Base-by-base conservation (phyloP, 192 early-diverging fungal species). In the Chytriomyces sp. region DNA sequence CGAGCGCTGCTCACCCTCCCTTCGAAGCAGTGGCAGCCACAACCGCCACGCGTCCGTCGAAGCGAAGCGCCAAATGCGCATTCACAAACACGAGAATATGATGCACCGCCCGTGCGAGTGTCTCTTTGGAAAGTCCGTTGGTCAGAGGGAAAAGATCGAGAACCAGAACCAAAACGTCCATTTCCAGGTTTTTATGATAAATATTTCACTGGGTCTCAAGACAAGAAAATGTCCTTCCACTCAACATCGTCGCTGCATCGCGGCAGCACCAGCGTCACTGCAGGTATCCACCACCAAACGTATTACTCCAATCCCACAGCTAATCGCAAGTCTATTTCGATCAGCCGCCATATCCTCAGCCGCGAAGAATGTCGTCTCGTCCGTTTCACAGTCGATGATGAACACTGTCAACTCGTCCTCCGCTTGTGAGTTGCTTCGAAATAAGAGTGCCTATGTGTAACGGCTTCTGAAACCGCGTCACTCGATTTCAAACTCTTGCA, bases 31-130 rank as follows among this genome's bases (percentile, higher is more conserved):
- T 44, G 10, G 63, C 61, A 35, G 73, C 73, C 16, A 98, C 89
- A 1, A 96, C 91, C 0, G 91, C 94, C n/a, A 98, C 83, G 66
- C 88, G 84, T 77, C 96, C 97, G 69, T 97, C 93, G 60, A 94
- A 91, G 48, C 93, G 92, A 23, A 95, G 87, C 13, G 94, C 93
- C 70, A 98, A 81, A 81, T 96, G 95, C 7, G 96, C 97, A 81
- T 98, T 97, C 64, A 98, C 88, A 67, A 97, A 96, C 7, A 94
- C 86, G 28, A 96, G 73, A 20, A 49, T 75, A 13, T 57, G 53
- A 5, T 57, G 16, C 13, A 57, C 53, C 20, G 53, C 53, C 16
- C 53, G 53, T 57, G 16, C 53, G 13, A 57, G 53, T 20, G 53
- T 57, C 35, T 35, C 35, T 20, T 57, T 57, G 53, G 13, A 57